Evolutionary conservation across 2,329 filamentous ascomycete species (phyloP), one percentile per base, ranked within the genome.

Genomic region (Ambrosiella beaveri): DNA sequence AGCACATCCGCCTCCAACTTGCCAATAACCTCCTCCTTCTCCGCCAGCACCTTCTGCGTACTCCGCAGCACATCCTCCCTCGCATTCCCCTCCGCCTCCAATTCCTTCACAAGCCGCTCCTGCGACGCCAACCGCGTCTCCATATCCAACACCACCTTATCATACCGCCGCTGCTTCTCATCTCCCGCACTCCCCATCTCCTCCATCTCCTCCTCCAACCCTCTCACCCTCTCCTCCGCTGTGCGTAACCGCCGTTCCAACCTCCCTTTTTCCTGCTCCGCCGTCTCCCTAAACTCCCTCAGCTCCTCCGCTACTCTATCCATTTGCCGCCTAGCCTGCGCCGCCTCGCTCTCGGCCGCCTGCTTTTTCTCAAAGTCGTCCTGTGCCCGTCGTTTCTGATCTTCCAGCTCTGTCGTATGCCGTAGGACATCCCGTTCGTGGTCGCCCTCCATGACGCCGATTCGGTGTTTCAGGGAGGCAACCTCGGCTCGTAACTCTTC

Each of bases 401-500:
- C 88, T 62, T 91, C 82, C 19, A 95, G 70, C 65, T 95, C 91
- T 64, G 87, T 86, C 63, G 88, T 85, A 64, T 93, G 86, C 62
- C 88, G 83, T 13, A 95, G 75, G 8, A 81, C 77, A 53, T 82
- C 75, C 65, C 96, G 79, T 59, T 95, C 88, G 64, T 86, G 84
- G 66, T 97, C 91, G 64, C 95, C 88, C 65, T 91, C 90, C 57
- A 87, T 74, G 15, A 86, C 91, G 65, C 89, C 86, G 63, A 95
- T 77, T 60, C 91, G 88, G 71, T 96, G 98, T 62, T 84, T 84
- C 55, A 96, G 74, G 0, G 88, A 87, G 62, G 90, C 93, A 47
- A 97, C 75, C 69, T 96, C 88, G 1, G 91, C 88, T 66, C 91
- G 90, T 35, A 97, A 76, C 63, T 90, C 85, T 65, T 97, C 90